Base-by-base conservation (phyloP, 1,284 basidiomycete genomes). In the Peniophora sp. region DNA sequence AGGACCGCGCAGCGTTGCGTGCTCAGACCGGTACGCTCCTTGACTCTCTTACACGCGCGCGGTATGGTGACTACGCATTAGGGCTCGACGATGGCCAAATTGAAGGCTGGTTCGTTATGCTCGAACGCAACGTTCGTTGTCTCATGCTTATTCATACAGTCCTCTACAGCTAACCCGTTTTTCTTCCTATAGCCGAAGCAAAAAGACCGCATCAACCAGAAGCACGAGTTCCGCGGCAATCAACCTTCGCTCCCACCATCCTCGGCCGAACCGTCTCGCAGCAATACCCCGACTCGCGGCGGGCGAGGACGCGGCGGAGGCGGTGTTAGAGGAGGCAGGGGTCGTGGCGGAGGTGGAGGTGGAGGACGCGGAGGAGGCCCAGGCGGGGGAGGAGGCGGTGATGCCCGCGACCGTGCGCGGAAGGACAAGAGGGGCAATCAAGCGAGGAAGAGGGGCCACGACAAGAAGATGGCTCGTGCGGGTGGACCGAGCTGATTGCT, bases 71-170 rank as follows among this genome's bases (percentile, higher is more conserved):
- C 12, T 5, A 12, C 48, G 2, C 23, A 20, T n/a, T 51, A 82
- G 82, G 83, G 3, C 84, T 83, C 80, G 66, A 60, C 14, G 83
- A 95, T 62, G 83, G 85, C 56, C 90, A 93, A 62, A 81, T 94
- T 24, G 91, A 95, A 64, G 92, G 91, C 0, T 95, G 92, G 91
- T 76, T 66, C 52, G 81, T 88, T 51, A 91, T 94, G 86, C 67
- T 95, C 48, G 92, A 95, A 53, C 71, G 83, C 59, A 83, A 92
- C 59, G 91, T 93, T 62, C 57, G 85, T 71, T 27, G 18, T 18
- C 47, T 32, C 27, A 6, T 32, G 27, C 12, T 32, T 49, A 17
- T 48, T 45, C 18, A 22, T 45, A 36, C 54, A 24, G 35, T 44
- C 52, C 43, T 37, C n/a, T 41, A 48, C 24, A 47, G 35, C 11